Percentiles rank a stretch among this genome's conserved stretches.
These are phyloP conservation scores for Przewalskia tangutica DNA, from an alignment of 257 asterid genomes.

Conservation along the genomic window DNA sequence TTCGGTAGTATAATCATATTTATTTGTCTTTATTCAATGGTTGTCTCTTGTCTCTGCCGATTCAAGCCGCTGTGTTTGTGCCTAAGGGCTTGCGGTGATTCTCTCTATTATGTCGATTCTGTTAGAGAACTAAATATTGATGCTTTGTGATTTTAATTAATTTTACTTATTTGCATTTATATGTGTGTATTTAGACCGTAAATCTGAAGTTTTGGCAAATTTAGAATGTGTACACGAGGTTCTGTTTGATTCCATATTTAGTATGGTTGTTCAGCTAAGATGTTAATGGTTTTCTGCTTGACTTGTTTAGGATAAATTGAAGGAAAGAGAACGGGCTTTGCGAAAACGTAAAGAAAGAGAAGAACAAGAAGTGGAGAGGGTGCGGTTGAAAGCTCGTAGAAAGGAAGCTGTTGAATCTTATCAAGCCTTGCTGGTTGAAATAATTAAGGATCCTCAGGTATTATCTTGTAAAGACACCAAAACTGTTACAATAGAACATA, in stretches of 20 bases:
- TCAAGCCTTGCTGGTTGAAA: constrained; percentile 90
- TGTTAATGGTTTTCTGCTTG: neutral
- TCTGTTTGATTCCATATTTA: neutral
- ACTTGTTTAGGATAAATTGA: constrained; percentile 61
- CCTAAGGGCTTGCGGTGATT: neutral
- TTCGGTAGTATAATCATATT: neutral
- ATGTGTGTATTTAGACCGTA: neutral
- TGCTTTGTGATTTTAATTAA: neutral
- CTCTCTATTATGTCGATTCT: neutral
- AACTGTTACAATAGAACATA: neutral
- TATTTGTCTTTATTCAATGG: neutral
- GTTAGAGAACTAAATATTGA: too few relatives aligned
- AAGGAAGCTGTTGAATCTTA: constrained; percentile 89
- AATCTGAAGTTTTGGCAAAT: neutral
- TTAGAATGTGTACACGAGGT: neutral
- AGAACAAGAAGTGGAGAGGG: constrained; percentile 98
- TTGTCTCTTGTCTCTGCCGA: neutral
- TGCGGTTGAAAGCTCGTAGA: constrained; percentile 83
- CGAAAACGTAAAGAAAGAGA: constrained; percentile 96
- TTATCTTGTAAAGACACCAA: neutral
- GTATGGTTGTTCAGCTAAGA: too few relatives aligned
- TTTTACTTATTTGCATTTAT: neutral
- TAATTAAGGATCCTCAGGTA: constrained; percentile 96
- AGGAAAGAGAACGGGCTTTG: constrained; percentile 80
- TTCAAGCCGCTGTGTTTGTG: neutral